Base-by-base conservation (phyloP, 2,329 filamentous ascomycete genomes). In the Ploettnerulaceae sp. region DNA sequence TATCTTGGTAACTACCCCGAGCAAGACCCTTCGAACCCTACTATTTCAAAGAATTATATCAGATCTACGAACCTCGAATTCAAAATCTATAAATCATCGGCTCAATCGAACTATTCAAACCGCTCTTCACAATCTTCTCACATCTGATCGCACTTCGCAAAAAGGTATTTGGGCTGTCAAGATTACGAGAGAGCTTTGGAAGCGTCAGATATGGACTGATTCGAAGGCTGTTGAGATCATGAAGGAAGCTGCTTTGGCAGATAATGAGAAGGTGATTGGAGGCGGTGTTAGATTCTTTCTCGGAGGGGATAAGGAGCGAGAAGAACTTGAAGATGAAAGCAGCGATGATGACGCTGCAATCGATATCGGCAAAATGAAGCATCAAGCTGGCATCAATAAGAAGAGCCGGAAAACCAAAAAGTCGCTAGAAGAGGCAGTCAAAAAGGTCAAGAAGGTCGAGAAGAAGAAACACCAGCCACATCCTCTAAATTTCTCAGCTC, bases 91-190 rank as follows among this genome's bases (percentile, higher is more conserved):
- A 45, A 96, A 98, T 62, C 93, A 98, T 70, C 86, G 84, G 47
- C 78, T 98, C 43, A 98, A 98, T 68, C 81, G 87, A 43, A 93
- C 87, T 3, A 86, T 97, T 49, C 93, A 98, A 67, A 94, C 87
- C 3, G 88, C 94, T 9, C 79, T 97, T 21, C 95, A 89, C 72
- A 95, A 95, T 66, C 75, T 97, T 18, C 79, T 97, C 34, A 88
- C 87, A 12, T 86, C 86, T 3, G 91, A 98, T 65, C 81, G 86
- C 32, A 75, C 85, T 7, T 94, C 89, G 0, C 76, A 87, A 1
- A 93, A 95, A 61, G 89, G 86, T 3, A 75, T 98, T 39, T 98
- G 93, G 93, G 89, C 93, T 3, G 89, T 96, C 51, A 96, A 96
- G 67, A 78, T 98, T 54, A 95, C 90, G 3, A 79, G 91, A 52